Evolutionary conservation across 495 filamentous ascomycete species (phyloP).

Genomic region (Penicillium lividum): DNA sequence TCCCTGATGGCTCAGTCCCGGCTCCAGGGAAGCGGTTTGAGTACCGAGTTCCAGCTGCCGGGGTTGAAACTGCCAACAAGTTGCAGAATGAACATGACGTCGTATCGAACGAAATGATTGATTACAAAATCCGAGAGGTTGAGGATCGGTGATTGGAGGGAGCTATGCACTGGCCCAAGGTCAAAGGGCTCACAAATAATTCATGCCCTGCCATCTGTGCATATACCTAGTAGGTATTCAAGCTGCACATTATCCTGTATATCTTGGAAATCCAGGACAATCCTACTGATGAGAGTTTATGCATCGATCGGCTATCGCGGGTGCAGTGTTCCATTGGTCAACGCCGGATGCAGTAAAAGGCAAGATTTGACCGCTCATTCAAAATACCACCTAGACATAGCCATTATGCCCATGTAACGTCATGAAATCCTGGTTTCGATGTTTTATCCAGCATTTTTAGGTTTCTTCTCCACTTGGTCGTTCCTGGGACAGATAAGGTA

Average conservation of each 20-base stretch:
- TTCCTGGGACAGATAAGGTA: no score
- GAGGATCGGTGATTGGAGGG: slow-evolving; percentile 6
- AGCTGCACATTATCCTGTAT: no score
- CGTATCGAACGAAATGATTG: slow-evolving; percentile 66
- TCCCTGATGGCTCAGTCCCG: slow-evolving; percentile 42
- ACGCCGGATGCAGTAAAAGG: slow-evolving; percentile 3
- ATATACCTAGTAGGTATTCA: no score
- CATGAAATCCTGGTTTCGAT: no score
- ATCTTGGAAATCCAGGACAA: no score
- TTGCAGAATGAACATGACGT: slow-evolving; percentile 59
- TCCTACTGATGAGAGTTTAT: no score
- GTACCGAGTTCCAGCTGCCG: slow-evolving; percentile 69
- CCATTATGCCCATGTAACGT: not conserved
- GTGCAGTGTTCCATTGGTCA: not conserved
- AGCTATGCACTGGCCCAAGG: not conserved
- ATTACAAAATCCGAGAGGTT: slow-evolving; percentile 28
- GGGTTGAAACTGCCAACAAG: slow-evolving; percentile 63
- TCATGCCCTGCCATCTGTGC: no score
- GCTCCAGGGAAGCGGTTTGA: slow-evolving; percentile 50
- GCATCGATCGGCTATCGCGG: no score
- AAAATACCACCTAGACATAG: not conserved
- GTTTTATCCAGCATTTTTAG: no score
- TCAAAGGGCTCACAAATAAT: no score
- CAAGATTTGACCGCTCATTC: not conserved
- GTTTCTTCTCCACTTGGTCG: no score